phyloP scores from a whole-genome alignment of 2,329 filamentous ascomycete genomes.

The Septoria linicola region DNA sequence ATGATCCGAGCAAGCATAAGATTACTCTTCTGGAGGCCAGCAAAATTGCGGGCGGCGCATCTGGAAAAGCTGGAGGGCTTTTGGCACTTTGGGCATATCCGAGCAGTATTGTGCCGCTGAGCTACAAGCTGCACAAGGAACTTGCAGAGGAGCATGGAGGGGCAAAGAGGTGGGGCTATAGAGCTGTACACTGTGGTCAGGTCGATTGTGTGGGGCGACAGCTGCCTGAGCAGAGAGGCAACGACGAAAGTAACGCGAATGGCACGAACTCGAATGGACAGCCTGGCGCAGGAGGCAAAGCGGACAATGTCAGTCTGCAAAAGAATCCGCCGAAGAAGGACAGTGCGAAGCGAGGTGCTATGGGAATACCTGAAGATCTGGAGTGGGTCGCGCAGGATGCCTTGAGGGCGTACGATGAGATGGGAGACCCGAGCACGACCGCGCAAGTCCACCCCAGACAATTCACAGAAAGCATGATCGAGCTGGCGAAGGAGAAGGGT shows the following conservation, averaged over 20 bases:
- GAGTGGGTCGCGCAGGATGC: slow-evolving; percentile 77
- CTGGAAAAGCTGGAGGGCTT: slow-evolving; percentile 89
- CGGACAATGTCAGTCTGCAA: slow-evolving; percentile 52
- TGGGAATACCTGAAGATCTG: slow-evolving; percentile 70
- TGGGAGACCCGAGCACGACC: slow-evolving; percentile 78
- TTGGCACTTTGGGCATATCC: slow-evolving; percentile 93
- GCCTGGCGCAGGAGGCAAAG: slow-evolving; percentile 19
- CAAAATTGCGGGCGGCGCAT: slow-evolving; percentile 83
- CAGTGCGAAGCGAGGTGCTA: slow-evolving; percentile 55
- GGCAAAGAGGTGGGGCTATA: slow-evolving; percentile 79
- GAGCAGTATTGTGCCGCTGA: slow-evolving; percentile 75
- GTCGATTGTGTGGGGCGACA: slow-evolving; percentile 53
- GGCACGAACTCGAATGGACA: slow-evolving; percentile 36
- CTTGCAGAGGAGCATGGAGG: slow-evolving; percentile 83
- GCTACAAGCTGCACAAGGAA: slow-evolving; percentile 78
- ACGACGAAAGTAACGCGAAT: slow-evolving; percentile 31
- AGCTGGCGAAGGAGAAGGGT: slow-evolving; percentile 64
- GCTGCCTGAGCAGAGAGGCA: slow-evolving; percentile 29
- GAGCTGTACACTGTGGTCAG: slow-evolving; percentile 72
- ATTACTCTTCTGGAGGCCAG: slow-evolving; percentile 87
- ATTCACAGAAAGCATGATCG: slow-evolving; percentile 82
- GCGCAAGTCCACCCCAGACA: slow-evolving; percentile 91
- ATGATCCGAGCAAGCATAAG: slow-evolving; percentile 69
- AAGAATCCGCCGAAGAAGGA: slow-evolving; percentile 48
- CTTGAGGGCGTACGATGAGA: slow-evolving; percentile 71